phyloP scores from a whole-genome alignment of 2,329 filamentous ascomycete species.

The Neofusicoccum parvum region DNA sequence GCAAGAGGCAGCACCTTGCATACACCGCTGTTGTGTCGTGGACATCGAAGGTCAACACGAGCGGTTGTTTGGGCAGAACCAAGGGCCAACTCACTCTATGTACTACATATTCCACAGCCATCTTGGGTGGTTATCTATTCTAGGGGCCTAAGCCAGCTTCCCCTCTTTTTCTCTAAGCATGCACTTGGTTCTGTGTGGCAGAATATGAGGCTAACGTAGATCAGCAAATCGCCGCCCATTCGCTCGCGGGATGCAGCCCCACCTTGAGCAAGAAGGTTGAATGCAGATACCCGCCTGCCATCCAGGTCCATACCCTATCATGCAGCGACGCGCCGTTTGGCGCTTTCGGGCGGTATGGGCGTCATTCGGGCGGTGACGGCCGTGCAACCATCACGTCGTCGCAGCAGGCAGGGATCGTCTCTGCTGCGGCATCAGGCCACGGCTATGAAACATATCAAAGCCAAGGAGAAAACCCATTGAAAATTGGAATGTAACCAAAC shows the following conservation, averaged over 20 bases:
- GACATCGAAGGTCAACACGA: neutral
- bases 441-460: neutral
- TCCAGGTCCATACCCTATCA: neutral
- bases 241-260: neutral
- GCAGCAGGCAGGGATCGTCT: neutral
- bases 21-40: neutral
- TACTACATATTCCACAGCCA: too few species aligned
- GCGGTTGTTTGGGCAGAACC: neutral
- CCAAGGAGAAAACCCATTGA: neutral
- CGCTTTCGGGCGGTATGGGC: neutral
- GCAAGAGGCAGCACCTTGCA: neutral
- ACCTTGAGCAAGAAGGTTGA: neutral
- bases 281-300: neutral
- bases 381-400: conserved; percentile 2
- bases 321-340: neutral
- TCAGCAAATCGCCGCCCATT: too few species aligned
- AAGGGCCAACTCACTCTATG: neutral
- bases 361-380: conserved; percentile 10
- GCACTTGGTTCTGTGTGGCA: too few species aligned
- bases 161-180: too few species aligned
- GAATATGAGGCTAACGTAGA: too few species aligned
- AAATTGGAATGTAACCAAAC: neutral
- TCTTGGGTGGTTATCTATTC: neutral
- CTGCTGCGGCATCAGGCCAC: neutral
- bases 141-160: neutral